Percentiles rank a stretch among this genome's conserved stretches.
Evolutionary conservation across 257 asterid species (phyloP).

Genomic region (Osmanthus fragrans): DNA sequence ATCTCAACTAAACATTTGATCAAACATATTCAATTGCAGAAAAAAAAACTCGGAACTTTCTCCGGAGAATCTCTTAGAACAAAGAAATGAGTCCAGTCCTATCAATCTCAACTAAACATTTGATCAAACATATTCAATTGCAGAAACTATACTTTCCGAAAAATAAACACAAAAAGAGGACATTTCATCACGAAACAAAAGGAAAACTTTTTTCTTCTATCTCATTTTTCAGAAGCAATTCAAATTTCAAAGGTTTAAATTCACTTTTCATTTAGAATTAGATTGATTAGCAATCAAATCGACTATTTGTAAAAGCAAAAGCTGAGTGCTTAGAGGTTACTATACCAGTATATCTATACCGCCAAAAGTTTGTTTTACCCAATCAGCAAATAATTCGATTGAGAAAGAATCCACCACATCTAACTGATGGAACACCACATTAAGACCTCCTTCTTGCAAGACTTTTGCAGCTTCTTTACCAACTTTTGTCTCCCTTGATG

Average conservation of each 20-base stretch:
- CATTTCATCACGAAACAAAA: not conserved
- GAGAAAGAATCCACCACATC: constrained; percentile 72
- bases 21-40: not conserved
- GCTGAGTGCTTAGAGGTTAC: constrained; percentile 1
- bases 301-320: constrained; percentile 11
- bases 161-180: not conserved
- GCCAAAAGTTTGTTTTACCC: constrained; percentile 67
- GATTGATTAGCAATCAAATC: not conserved
- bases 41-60: not conserved
- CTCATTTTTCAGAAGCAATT: constrained; percentile 1
- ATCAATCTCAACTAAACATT: not conserved
- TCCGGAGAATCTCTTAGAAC: no score
- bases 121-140: no score
- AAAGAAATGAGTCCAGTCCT: not conserved
- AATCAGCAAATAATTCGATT: constrained; percentile 48
- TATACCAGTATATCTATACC: constrained; percentile 81
- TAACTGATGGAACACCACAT: constrained; percentile 65
- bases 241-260: no score
- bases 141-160: not conserved
- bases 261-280: not conserved
- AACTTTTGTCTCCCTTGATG: constrained; percentile 60
- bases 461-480: constrained; percentile 71
- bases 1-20: not conserved
- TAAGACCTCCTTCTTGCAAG: constrained; percentile 65
- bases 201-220: not conserved